Base-by-base conservation (phyloP, 495 filamentous ascomycete genomes). In the Penicillium diatomitis region DNA sequence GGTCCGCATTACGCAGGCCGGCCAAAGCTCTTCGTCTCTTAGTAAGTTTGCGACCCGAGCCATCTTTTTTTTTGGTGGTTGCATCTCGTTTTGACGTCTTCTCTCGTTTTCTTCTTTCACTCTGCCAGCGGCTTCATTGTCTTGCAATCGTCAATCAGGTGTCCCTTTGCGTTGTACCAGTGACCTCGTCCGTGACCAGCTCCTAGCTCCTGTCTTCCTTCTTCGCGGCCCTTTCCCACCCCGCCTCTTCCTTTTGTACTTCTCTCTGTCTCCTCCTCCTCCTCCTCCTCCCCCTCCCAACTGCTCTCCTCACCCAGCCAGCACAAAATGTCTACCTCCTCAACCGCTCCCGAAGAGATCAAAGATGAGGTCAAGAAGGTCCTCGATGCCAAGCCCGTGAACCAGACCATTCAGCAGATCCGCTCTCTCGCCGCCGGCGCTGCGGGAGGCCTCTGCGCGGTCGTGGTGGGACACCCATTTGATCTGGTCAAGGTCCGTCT, bases 401-500 rank as follows among this genome's bases (percentile, higher is more conserved):
- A 71, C 53, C 67, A 74, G 62, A 74, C 70, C 1, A 53, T 72
- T 44, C 63, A 58, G 4, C 71, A 74, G 63, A 48, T 94, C 38
- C 85, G 91, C 35, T 92, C 90, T 11, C 78, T 97, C 32, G 86
- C 72, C 9, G 91, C 91, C 3, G 92, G 94, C 53, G 94, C 88
- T 32, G 91, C 91, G 46, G 92, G 92, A 51, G 94, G 94, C 60
- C 73, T 97, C 32, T 96, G 87, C 69, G 91, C 92, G 30, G 94
- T 97, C 38, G 56, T 98, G 20, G 83, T 91, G 53, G 92, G 92
- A 38, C 94, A 97, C 69, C 92, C 92, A 6, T 98, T 98, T 62
- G 92, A 98, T 61, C 74, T 98, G 51, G 91, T 97, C 60, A 98
- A 98, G 70, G 92, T 98, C 49, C 86, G 94, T 35, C 65, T 98